Base-by-base conservation (phyloP, 345 rosid species). In the Turritis glabra region DNA sequence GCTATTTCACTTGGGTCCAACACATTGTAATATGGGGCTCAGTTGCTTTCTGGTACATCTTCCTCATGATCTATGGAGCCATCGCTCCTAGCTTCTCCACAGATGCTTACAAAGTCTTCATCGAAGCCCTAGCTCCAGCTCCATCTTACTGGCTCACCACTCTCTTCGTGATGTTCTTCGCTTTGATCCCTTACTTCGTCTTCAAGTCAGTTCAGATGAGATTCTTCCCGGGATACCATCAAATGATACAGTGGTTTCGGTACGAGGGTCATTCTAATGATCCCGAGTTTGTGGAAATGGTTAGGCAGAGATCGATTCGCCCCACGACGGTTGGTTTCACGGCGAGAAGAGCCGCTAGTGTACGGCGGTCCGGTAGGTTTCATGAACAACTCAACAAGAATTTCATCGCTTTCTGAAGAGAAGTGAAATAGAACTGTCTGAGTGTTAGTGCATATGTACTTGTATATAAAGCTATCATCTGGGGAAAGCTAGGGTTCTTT, bases 1-100 rank as follows among this genome's bases (percentile, higher is more conserved):
- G 67, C 60, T 95, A 90, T 70, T 95, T 95, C 90, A 92, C 99
- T 35, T 89, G 85, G 64, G 73, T 92, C 46, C 98, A 95, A 57
- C 98, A 90, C 80, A 83, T 95, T 76, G 87, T 92, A 67, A 87
- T 95, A 26, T 95, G 98, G 98, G 99, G 97, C 3, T 90, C 93
- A 68, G 80, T 95, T 13, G 47, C 82, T 21, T 65, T 85, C 21
- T 95, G 98, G 96, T 92, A 90, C 68, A 66, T 90, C 21, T 95
- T 95, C 87, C 89, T 95, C 80, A 70, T 95, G 81, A 89, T 85
- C 30, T 95, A 90, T 32, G 99, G 98, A 51, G 93, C 93, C 9
- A 80, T 90, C 67, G 83, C 86, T 46, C 92, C 98, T 8, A 33
- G 73, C 73, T 83, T 90, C 70, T 89, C 98, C 29, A 84, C 90